Evolutionary conservation across 441 rosid species (phyloP), one percentile per base, ranked within the genome.

Genomic region (Pelargonium fulgidum): DNA sequence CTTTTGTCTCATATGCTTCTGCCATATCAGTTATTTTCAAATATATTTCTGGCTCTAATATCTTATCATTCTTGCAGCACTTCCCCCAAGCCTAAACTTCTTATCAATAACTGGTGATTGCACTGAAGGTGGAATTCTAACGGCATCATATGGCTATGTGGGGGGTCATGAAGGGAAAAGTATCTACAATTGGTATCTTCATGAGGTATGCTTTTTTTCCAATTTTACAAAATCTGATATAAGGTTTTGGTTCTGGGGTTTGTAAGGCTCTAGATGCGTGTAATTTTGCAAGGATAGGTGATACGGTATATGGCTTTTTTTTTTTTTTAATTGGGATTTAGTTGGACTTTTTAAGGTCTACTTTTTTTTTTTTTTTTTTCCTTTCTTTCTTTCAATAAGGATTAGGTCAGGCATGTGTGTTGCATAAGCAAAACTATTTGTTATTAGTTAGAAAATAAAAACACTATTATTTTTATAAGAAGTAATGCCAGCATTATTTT

Each of bases 151-250:
- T 76, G 99, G 99, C 69, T 94, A 94, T 66, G 81, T 94, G 66
- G 99, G 99, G 14, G 99, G 99, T 39, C 98, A 86, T 75, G 99
- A 94, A 81, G 99, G 98, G 71, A 87, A 86, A 85, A 94, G 96
- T 78, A 73, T 77, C 64, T 92, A 94, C 80, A 81, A 84, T 69
- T 94, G 99, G 99, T 88, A 82, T 80, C 89, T 84, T 79, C 97
- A 89, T 81, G 94, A 94, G 98, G 99, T 94, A 87, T 68, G 64
- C 73, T 22, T 70, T 74, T 62, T 45, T 39, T 62, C 48, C 61
- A 68, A 73, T 71, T 62, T 62, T 59, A 13, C 19, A 29, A 62
- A 62, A 33, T 44, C 7, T 8, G 19, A 22, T 62, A 12, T 33
- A 29, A 62, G 65, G 44, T 61, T 62, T 29, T 62, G 65, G 64